Evolutionary conservation across 2,329 filamentous ascomycete genomes (phyloP).

Genomic region (Trichoderma semiorbis): DNA sequence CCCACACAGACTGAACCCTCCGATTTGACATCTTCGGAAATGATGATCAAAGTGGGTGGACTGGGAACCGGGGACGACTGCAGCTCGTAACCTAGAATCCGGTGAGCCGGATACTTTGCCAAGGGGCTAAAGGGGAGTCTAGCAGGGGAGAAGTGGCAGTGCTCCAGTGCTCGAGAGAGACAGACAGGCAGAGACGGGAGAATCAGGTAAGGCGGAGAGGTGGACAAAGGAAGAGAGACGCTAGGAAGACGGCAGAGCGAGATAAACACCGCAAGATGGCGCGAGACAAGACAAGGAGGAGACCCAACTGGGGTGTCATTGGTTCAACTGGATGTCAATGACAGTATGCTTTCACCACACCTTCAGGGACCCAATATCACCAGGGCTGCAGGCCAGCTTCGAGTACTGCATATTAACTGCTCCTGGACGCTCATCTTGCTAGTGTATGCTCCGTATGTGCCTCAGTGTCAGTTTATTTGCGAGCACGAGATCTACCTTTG

Average conservation of each 20-base stretch:
- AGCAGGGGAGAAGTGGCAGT: not conserved
- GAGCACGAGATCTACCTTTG: not conserved
- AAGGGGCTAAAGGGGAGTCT: not conserved
- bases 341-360: not conserved
- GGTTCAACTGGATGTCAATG: not conserved
- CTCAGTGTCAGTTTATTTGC: too few relatives aligned
- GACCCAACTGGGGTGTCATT: not conserved
- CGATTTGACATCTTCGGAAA: not conserved
- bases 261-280: not conserved
- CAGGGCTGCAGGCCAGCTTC: not conserved
- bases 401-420: not conserved
- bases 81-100: not conserved
- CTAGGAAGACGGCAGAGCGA: not conserved
- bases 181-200: not conserved
- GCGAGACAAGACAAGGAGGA: not conserved
- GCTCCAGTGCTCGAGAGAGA: not conserved
- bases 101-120: not conserved
- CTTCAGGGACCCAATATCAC: not conserved
- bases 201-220: not conserved
- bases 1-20: not conserved
- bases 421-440: too few relatives aligned
- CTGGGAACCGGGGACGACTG: not conserved
- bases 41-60: not conserved
- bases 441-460: not conserved
- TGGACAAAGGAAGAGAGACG: not conserved